phyloP scores from a whole-genome alignment of 768 basidiomycete species.

The Hysterangium stoloniferum region DNA sequence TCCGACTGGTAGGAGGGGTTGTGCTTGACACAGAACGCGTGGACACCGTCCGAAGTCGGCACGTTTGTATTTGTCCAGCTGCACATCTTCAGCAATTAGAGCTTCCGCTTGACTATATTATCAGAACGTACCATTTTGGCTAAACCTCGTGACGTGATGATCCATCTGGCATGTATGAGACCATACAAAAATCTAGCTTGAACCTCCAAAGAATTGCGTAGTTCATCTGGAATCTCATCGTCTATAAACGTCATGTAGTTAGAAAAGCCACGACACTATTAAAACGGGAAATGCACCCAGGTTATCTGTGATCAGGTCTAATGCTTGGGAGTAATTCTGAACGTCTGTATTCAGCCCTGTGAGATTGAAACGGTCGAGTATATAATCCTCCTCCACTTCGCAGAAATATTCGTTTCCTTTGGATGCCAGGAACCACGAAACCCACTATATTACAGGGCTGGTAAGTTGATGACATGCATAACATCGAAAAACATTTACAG shows the following conservation, averaged over 20 bases:
- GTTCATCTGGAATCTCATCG: slow-evolving; percentile 91
- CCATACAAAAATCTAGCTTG: slow-evolving; percentile 93
- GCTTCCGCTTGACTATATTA: neutral
- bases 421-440: slow-evolving; percentile 94
- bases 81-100: slow-evolving; percentile 6
- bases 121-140: slow-evolving; percentile 75
- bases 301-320: slow-evolving; percentile 94
- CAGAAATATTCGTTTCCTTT: slow-evolving; percentile 99
- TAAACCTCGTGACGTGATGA: slow-evolving; percentile 88
- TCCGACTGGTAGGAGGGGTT: slow-evolving; percentile 94
- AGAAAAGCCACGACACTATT: neutral
- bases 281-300: slow-evolving; percentile 50
- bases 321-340: slow-evolving; percentile 85
- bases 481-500: slow-evolving; percentile 14
- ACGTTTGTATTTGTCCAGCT: slow-evolving; percentile 97
- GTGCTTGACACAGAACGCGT: slow-evolving; percentile 89
- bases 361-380: slow-evolving; percentile 95
- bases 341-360: slow-evolving; percentile 97
- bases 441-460: slow-evolving; percentile 56
- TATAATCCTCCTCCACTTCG: slow-evolving; percentile 98
- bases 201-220: slow-evolving; percentile 84
- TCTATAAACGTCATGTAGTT: slow-evolving; percentile 37
- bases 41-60: slow-evolving; percentile 99
- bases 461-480: slow-evolving; percentile 7
- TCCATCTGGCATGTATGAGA: slow-evolving; percentile 94